Evolutionary conservation across 257 asterid species (phyloP), one percentile per base, ranked within the genome.

Genomic region (Oldenlandia corymbosa): DNA sequence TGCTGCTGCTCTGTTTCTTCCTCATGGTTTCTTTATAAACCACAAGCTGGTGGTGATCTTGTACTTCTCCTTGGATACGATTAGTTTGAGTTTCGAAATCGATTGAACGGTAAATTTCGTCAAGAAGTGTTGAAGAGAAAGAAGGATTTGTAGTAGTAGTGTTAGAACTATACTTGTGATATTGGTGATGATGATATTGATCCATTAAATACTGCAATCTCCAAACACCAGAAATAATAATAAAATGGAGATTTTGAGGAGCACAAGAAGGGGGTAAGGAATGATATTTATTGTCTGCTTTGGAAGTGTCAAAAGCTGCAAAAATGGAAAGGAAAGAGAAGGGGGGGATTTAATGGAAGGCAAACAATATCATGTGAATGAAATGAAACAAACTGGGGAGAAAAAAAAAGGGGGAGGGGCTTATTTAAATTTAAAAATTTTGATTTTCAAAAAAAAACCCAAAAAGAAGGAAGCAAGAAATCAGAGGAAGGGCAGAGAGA

Each of bases 61-160:
- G n/a, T 4, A 77, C 90, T 56, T 66, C 34, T 32, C 12, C 21
- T 28, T 24, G 58, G n/a, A n/a, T n/a, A 39, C 11, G 43, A 13
- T 39, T 30, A 12, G 12, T 8, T 39, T 58, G 48, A 58, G 63
- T 39, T 59, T 64, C 77, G 59, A 34, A 34, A 34, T 86, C 96
- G 24, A 89, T 84, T 20, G 96, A 89, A 3, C 94, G 86, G 37
- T 89, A 89, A 66, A 89, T 83, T 8, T 88, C 78, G 69, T 89
- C 96, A 11, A 89, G 93, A 1, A 89, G 82, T 0, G 91, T 74
- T 0, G 97, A 90, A 20, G 95, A 90, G 62, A 87, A 90, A 2
- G 97, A 90, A 0, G 95, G 91, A 21, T 74, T 70, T 21, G 80
- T 39, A 30, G 32, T 46, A 31, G 28, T 30, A 60, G 59, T 65